These are phyloP conservation scores for Pachysandra terminalis DNA, from an alignment of 164 flowering plant genomes.

Conservation along the genomic window DNA sequence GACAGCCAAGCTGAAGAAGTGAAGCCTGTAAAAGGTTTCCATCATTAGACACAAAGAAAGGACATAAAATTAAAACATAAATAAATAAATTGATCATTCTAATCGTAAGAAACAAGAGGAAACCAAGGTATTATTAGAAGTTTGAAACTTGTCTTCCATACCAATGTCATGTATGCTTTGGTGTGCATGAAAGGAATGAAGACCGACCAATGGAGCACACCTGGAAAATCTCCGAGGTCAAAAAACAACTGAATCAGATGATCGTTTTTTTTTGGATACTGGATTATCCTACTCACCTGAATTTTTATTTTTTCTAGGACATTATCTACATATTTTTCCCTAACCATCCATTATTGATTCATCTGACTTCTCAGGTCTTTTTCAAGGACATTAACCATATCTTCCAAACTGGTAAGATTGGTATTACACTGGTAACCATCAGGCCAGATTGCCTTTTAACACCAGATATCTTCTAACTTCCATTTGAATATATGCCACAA, in stretches of 20 bases:
- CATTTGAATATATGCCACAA: not conserved
- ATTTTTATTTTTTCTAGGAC: not conserved
- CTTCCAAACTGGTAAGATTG: not conserved
- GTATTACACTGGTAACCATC: not conserved
- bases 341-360: not conserved
- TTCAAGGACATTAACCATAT: not conserved
- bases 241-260: conserved; percentile 1
- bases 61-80: not conserved
- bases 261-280: not conserved
- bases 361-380: not conserved
- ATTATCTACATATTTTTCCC: not conserved
- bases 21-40: conserved; percentile 5
- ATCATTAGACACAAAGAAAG: not conserved
- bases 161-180: not conserved
- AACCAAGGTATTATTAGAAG: not conserved
- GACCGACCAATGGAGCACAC: not conserved
- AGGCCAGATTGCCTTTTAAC: not conserved
- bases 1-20: not conserved
- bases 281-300: not conserved
- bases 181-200: too few relatives aligned
- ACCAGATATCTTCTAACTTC: not conserved
- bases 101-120: not conserved
- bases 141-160: not conserved
- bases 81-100: not conserved
- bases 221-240: not conserved